Conservation (phyloP, 257 asterid species). For the Solanum tarijense region DNA sequence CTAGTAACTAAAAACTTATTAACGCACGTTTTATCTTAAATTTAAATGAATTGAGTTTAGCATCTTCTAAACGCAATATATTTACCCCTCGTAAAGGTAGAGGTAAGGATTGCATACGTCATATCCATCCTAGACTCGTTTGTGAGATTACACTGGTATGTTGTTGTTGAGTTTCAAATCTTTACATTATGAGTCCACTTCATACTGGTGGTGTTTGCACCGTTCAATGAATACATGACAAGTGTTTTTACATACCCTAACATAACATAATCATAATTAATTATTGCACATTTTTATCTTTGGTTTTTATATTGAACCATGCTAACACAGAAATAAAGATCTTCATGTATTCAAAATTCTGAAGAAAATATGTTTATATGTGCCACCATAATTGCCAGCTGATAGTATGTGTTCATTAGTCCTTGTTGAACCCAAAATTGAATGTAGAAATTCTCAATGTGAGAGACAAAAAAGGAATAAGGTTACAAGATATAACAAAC, state of each 20-base stretch:
- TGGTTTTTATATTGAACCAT: background rate
- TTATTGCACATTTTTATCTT: background rate
- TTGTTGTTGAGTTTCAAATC: background rate
- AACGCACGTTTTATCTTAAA: too few species aligned
- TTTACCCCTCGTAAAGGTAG: too few species aligned
- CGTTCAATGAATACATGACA: background rate
- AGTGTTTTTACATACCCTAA: background rate
- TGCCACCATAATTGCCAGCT: background rate
- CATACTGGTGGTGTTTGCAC: background rate
- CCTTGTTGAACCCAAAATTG: background rate
- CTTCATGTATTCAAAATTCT: background rate
- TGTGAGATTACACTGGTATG: too few species aligned
- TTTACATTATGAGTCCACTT: background rate
- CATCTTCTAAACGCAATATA: too few species aligned
- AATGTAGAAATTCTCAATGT: background rate
- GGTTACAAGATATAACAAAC: background rate
- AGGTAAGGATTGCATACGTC: too few species aligned
- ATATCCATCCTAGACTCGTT: too few species aligned
- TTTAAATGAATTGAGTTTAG: too few species aligned
- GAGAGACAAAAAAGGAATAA: background rate
- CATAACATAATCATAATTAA: background rate
- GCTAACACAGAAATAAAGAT: background rate
- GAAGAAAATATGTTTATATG: background rate
- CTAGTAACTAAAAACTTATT: too few species aligned
- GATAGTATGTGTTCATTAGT: background rate